A percentile compares a stretch with the other conserved stretches of the same genome.
These are phyloP conservation scores for Penicillium sclerotigenum DNA, from an alignment of 2,329 filamentous ascomycete species.

Conservation along the genomic window DNA sequence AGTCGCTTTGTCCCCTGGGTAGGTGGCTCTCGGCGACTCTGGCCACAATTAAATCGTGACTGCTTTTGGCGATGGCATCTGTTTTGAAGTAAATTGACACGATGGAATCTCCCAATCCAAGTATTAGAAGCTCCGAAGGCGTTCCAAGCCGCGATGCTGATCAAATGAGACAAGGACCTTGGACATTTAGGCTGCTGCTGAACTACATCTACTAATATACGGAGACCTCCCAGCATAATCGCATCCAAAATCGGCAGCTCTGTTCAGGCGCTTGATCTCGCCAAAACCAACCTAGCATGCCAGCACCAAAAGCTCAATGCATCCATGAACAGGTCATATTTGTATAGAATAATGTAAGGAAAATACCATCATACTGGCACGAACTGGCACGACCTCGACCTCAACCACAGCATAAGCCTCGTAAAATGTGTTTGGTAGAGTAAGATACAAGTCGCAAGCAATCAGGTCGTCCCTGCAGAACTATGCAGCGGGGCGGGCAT, in stretches of 20 bases:
- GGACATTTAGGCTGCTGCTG: background rate
- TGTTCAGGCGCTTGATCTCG: background rate
- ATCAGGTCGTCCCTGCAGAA: slow-evolving; percentile 29
- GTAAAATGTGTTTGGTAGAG: slow-evolving; percentile 31
- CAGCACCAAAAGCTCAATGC: background rate
- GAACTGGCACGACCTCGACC: slow-evolving; percentile 5
- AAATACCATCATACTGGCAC: slow-evolving; percentile 7
- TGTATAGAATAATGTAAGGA: slow-evolving; percentile 8
- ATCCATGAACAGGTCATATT: slow-evolving; percentile 9
- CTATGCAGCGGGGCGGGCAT: slow-evolving; percentile 18
- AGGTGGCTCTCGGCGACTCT: too few relatives aligned
- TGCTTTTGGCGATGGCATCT: too few relatives aligned
- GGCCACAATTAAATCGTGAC: too few relatives aligned
- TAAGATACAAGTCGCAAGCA: slow-evolving; percentile 35
- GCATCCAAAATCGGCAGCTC: background rate
- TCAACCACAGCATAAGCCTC: slow-evolving; percentile 18
- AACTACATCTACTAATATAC: background rate
- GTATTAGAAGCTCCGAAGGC: background rate
- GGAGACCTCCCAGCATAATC: background rate
- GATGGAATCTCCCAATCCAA: too few relatives aligned
- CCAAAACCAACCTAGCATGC: background rate
- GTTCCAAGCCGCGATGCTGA: background rate
- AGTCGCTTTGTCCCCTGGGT: too few relatives aligned
- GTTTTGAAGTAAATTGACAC: too few relatives aligned
- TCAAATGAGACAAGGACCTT: background rate